Evolutionary conservation across 345 rosid species (phyloP).

Genomic region (rapeseed (Brassica napus)): DNA sequence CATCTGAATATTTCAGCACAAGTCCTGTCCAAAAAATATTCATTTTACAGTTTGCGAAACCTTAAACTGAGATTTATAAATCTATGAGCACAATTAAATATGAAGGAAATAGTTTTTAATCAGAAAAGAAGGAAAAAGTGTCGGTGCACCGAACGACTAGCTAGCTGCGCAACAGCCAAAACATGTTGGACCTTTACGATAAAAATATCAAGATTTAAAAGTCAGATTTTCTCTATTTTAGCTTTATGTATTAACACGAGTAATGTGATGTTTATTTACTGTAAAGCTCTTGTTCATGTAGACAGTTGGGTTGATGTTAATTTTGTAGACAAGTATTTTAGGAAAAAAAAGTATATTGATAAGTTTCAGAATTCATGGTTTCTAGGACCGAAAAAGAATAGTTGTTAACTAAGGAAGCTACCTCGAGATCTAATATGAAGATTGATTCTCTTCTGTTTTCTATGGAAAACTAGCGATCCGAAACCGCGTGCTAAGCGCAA

Average conservation of each 20-base stretch:
- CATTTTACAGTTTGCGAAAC: not conserved
- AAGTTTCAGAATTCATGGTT: not conserved
- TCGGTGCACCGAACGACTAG: slow-evolving; percentile 31
- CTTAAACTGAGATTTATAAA: not conserved
- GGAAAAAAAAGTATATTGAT: not conserved
- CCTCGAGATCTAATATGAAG: slow-evolving; percentile 6
- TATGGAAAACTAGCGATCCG: not conserved
- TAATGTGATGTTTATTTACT: not conserved
- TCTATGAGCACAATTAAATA: not conserved
- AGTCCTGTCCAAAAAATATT: no score
- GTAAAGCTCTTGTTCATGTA: not conserved
- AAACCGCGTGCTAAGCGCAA: slow-evolving; percentile 25
- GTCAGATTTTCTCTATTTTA: slow-evolving; percentile 6
- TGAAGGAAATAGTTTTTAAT: not conserved
- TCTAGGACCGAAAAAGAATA: not conserved
- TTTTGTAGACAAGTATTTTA: not conserved
- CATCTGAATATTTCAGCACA: not conserved
- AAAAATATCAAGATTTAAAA: not conserved
- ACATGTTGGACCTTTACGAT: not conserved
- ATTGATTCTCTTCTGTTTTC: not conserved
- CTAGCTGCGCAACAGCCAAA: slow-evolving; percentile 33
- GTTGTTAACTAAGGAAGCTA: slow-evolving; percentile 9
- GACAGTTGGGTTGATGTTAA: not conserved
- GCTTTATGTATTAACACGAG: not conserved
- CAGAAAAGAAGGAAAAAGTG: slow-evolving; percentile 19